Conservation (phyloP, 495 filamentous ascomycete species). For the Lepidopterella palustris region DNA sequence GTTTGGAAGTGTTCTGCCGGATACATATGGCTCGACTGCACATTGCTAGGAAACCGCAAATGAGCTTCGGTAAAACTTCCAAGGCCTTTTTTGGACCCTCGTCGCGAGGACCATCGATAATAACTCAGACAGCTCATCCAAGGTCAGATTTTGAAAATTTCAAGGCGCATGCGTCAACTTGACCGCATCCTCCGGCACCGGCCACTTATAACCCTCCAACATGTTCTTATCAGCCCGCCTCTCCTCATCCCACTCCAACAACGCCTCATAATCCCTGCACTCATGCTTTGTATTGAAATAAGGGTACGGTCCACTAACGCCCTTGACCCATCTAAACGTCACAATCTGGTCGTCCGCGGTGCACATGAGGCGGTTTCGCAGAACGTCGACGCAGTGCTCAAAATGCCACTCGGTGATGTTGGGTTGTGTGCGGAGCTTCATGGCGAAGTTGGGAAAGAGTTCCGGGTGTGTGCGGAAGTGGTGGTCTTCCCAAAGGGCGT, state of each 20-base stretch:
- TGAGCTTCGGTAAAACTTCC: too few species aligned
- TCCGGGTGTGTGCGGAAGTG: not conserved
- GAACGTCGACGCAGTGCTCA: conserved; percentile 1
- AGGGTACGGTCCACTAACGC: not conserved
- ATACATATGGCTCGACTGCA: too few species aligned
- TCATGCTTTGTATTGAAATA: not conserved
- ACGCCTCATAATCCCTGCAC: not conserved
- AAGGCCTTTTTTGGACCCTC: too few species aligned
- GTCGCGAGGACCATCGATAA: too few species aligned
- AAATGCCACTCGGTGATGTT: not conserved
- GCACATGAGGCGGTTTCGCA: conserved; percentile 1
- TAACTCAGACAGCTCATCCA: too few species aligned
- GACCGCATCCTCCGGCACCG: not conserved
- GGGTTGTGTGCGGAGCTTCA: not conserved
- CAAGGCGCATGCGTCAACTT: not conserved
- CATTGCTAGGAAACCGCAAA: too few species aligned
- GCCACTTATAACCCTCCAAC: not conserved
- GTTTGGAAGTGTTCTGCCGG: too few species aligned
- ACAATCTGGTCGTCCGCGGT: not conserved
- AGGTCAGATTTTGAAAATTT: too few species aligned
- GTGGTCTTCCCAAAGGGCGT: conserved; percentile 1
- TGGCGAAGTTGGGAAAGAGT: not conserved
- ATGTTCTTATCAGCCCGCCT: not conserved
- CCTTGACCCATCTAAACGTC: not conserved
- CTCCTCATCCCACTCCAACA: not conserved